phyloP scores from a whole-genome alignment of 1,284 basidiomycete species.

The Papiliotrema laurentii region DNA sequence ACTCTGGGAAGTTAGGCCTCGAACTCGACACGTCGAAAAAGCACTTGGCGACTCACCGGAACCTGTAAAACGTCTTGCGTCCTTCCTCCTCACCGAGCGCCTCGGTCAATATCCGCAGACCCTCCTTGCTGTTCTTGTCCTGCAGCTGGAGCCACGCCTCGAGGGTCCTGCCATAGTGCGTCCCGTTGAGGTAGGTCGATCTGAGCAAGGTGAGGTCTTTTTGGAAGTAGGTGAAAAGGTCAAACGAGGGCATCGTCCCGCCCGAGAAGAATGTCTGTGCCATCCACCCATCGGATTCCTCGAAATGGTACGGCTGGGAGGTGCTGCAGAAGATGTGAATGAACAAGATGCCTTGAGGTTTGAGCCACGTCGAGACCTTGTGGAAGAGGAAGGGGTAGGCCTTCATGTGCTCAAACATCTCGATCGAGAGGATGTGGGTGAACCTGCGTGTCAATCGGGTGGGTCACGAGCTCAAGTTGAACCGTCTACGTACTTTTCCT shows the following conservation, averaged over 20 bases:
- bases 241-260: conserved; percentile 51
- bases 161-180: conserved; percentile 62
- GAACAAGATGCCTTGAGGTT: conserved; percentile 55
- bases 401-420: conserved; percentile 84
- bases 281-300: conserved; percentile 71
- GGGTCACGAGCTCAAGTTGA: background rate
- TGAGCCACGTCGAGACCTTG: conserved; percentile 67
- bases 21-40: too few relatives aligned
- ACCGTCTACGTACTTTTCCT: conserved; percentile 50
- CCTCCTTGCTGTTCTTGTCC: conserved; percentile 54
- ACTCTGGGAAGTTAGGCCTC: too few relatives aligned
- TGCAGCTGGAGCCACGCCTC: conserved; percentile 67
- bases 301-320: conserved; percentile 67
- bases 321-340: conserved; percentile 72
- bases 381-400: conserved; percentile 64
- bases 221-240: conserved; percentile 69
- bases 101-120: conserved; percentile 55
- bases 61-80: conserved; percentile 59
- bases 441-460: conserved; percentile 52
- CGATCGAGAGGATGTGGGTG: conserved; percentile 69
- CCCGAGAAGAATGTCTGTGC: conserved; percentile 71
- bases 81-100: conserved; percentile 57
- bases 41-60: too few relatives aligned
- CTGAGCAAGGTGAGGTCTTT: conserved; percentile 58
- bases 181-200: conserved; percentile 64